Evolutionary conservation across 306 rosid genomes (phyloP).

Genomic region (Sesbania bispinosa): DNA sequence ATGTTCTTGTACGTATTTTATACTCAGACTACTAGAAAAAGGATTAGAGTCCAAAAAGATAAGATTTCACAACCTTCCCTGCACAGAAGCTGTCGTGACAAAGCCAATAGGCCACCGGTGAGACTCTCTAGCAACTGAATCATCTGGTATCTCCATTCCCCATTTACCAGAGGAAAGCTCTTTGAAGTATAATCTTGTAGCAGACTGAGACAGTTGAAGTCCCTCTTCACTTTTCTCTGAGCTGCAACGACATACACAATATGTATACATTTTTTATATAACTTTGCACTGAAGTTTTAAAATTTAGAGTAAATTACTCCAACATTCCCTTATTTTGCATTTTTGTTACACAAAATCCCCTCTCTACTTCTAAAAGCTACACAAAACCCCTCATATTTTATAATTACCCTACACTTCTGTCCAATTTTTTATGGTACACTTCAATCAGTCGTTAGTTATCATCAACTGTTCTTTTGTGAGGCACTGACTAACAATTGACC

Average conservation of each 20-base stretch:
- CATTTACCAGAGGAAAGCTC: slow-evolving; percentile 55
- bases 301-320: not conserved
- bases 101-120: slow-evolving; percentile 90
- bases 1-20: not conserved
- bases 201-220: slow-evolving; percentile 61
- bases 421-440: not conserved
- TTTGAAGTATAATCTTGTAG: slow-evolving; percentile 50
- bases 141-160: slow-evolving; percentile 67
- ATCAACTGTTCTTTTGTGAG: not conserved
- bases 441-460: not conserved
- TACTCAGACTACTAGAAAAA: not conserved
- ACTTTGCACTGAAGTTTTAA: not conserved
- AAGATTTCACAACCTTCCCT: slow-evolving; percentile 62
- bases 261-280: not conserved
- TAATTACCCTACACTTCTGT: not conserved
- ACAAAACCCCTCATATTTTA: not conserved
- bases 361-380: not conserved
- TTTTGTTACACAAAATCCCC: not conserved
- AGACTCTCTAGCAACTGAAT: slow-evolving; percentile 27
- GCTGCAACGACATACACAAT: slow-evolving; percentile 34
- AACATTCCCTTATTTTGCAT: too few relatives aligned
- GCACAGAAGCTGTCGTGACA: slow-evolving; percentile 64
- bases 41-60: slow-evolving; percentile 1
- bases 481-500: not conserved
- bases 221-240: slow-evolving; percentile 39